Base-by-base conservation (phyloP, 2,329 filamentous ascomycete species). In the Phialocephala subalpina region DNA sequence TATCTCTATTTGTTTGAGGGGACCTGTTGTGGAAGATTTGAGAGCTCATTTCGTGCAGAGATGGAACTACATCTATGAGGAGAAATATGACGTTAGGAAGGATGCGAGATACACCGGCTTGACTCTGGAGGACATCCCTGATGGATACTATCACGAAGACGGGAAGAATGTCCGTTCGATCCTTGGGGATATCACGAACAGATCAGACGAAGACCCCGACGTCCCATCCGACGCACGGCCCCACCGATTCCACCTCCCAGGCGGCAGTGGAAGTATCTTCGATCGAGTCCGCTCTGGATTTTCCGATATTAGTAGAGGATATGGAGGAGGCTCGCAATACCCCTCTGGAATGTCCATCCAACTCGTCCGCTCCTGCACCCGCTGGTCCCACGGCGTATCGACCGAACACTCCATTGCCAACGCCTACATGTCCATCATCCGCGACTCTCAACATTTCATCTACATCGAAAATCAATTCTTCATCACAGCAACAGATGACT, bases 391-490 rank as follows among this genome's bases (percentile, higher is more conserved):
- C 73, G 87, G 87, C 52, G 81, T 82, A 20, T 74, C 78, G 11
- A 83, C 85, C 5, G 89, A 92, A 74, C 93, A 96, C 77, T 97
- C 93, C 0, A 95, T 97, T 68, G 88, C 90, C 67, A 94, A 95
- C 75, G 94, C 94, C 1, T 97, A 97, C 74, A 88, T 92, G 38
- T 84, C 91, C 52, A 84, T 88, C 33, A 94, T 94, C 72, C 82
- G 80, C 42, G 87, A 88, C 58, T 90, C 90, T 20, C 81, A 88
- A 74, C 88, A 93, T 75, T 94, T 91, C 74, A 79, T 94, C 65
- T 94, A 94, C 77, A 93, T 94, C 40, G 91, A 94, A 77, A 94
- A 94, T 73, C 72, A 93, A 83, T 96, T 96, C 81, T 96, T 96
- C 82, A 96, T 96, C 78, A 96, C 92, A 0, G 91, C 92, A 2